Conservation (phyloP, 129 eudicot species). For the Artemisia tridentata region DNA sequence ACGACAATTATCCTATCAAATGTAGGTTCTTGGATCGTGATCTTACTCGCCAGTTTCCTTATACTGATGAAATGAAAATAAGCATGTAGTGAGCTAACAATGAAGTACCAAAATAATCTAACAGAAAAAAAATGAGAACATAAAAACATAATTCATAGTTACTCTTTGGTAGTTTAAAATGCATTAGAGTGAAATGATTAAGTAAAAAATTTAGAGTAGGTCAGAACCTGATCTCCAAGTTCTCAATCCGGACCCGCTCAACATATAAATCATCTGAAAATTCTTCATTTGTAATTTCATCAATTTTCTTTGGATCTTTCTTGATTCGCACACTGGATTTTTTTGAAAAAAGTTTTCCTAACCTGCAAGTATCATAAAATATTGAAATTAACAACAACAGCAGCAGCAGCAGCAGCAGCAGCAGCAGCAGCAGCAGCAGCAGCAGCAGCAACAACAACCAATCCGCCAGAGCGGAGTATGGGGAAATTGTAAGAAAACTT, state of each 20-base stretch:
- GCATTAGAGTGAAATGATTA: neutral
- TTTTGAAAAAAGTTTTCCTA: slow-evolving; percentile 50
- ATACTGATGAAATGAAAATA: slow-evolving; percentile 45
- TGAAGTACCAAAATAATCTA: neutral
- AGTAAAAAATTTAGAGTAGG: neutral
- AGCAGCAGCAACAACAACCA: slow-evolving; percentile 11
- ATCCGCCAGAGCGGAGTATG: too few species aligned
- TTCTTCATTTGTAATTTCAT: slow-evolving; percentile 48
- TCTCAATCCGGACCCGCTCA: slow-evolving; percentile 83
- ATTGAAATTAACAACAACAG: slow-evolving; percentile 1
- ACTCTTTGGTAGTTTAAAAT: neutral
- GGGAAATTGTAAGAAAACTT: neutral
- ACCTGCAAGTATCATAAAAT: slow-evolving; percentile 41
- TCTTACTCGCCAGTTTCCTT: slow-evolving; percentile 58
- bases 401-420: too few species aligned
- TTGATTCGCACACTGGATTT: slow-evolving; percentile 44
- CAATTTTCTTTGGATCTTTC: slow-evolving; percentile 50
- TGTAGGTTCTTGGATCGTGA: slow-evolving; percentile 94
- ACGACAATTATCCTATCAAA: slow-evolving; percentile 95
- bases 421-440: neutral
- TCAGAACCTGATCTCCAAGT: slow-evolving; percentile 71
- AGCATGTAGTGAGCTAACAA: slow-evolving; percentile 9
- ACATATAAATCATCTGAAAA: slow-evolving; percentile 58
- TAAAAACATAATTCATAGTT: neutral
- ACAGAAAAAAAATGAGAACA: slow-evolving; percentile 6